phyloP scores from a whole-genome alignment of 2,329 filamentous ascomycete species.

The Tricladium varicosporioides region DNA sequence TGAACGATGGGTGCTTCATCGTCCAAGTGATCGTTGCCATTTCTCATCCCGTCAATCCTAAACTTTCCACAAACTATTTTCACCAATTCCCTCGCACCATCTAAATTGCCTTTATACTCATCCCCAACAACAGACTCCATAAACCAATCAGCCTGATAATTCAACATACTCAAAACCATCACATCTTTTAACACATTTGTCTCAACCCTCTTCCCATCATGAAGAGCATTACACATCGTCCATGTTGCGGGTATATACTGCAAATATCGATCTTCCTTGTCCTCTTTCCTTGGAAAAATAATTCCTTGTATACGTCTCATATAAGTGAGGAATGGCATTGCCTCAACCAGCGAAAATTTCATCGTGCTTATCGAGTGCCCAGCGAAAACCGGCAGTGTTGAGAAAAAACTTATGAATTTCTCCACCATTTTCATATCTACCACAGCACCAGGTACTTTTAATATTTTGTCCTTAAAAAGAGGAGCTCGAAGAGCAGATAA shows the following conservation, averaged over 20 bases:
- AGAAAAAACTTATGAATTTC: not conserved
- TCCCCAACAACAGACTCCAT: not conserved
- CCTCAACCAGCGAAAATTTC: not conserved
- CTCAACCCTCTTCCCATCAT: not conserved
- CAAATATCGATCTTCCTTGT: slow-evolving; percentile 2
- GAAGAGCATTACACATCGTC: not conserved
- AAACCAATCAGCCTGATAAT: slow-evolving; percentile 6
- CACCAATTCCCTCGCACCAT: too few species aligned
- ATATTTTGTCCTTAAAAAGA: not conserved
- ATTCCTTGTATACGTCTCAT: not conserved
- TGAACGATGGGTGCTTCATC: too few species aligned
- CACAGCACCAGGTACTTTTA: too few species aligned
- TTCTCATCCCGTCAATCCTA: too few species aligned
- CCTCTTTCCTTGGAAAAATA: not conserved
- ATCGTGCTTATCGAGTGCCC: not conserved
- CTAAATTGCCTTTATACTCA: too few species aligned
- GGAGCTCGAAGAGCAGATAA: not conserved
- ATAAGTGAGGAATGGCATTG: not conserved
- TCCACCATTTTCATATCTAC: not conserved
- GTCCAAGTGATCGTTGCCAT: too few species aligned
- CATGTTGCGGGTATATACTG: slow-evolving; percentile 6
- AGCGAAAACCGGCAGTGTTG: not conserved
- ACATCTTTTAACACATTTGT: not conserved
- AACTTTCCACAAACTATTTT: too few species aligned
- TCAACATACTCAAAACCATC: slow-evolving; percentile 6